Evolutionary conservation across 768 basidiomycete genomes (phyloP).

Genomic region (Neoboletus brunneissimus): DNA sequence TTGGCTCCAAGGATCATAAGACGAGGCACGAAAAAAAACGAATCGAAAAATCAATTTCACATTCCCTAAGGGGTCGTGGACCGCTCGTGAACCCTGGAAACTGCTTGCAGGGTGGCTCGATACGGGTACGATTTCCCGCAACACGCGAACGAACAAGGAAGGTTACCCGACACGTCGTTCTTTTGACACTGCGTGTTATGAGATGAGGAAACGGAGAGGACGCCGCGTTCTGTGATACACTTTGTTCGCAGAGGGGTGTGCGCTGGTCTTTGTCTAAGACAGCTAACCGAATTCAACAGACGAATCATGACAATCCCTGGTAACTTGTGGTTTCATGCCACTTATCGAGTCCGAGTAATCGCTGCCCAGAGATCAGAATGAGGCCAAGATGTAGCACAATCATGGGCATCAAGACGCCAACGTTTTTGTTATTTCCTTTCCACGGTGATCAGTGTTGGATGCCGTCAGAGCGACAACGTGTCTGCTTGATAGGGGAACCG

Average conservation of each 20-base stretch:
- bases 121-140: conserved; percentile 2
- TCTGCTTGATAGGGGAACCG: neutral
- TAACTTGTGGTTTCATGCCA: neutral
- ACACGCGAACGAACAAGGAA: neutral
- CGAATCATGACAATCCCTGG: too few species aligned
- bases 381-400: neutral
- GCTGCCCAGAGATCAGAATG: neutral
- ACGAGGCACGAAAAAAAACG: neutral
- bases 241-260: too few species aligned
- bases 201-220: neutral
- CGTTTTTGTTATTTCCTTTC: conserved; percentile 10
- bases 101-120: neutral
- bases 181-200: neutral
- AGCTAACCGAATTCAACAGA: neutral
- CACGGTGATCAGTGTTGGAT: neutral
- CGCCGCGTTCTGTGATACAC: neutral
- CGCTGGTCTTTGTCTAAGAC: neutral
- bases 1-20: neutral
- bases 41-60: too few species aligned
- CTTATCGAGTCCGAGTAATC: too few species aligned
- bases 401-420: neutral
- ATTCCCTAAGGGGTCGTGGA: neutral
- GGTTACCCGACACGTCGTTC: neutral
- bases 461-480: neutral
- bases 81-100: neutral